Evolutionary conservation across 2,329 filamentous ascomycete genomes (phyloP).

Genomic region (Beauveria pseudobassiana): DNA sequence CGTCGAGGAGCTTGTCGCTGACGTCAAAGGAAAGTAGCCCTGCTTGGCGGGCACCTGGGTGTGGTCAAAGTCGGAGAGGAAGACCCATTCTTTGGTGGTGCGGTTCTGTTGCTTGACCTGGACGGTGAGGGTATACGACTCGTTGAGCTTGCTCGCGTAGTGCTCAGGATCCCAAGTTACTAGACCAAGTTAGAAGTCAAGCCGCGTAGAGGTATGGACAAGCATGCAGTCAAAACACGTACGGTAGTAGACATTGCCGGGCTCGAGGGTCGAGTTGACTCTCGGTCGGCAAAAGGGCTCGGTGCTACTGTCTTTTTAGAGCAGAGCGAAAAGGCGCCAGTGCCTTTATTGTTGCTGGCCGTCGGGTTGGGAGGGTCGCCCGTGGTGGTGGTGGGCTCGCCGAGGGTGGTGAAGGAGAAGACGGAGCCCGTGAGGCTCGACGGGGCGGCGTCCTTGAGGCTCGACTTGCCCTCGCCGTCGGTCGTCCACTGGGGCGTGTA

Average conservation of each 20-base stretch:
- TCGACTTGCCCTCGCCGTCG: conserved; percentile 34
- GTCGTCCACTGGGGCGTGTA: conserved; percentile 42
- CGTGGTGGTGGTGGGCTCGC: conserved; percentile 32
- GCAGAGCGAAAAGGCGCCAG: conserved; percentile 44
- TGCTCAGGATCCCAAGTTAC: conserved; percentile 51
- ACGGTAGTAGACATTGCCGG: conserved; percentile 45
- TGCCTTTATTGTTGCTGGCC: conserved; percentile 32
- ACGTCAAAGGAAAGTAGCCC: conserved; percentile 43
- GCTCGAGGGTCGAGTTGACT: conserved; percentile 34
- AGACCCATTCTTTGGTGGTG: conserved; percentile 27
- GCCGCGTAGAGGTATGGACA: neutral
- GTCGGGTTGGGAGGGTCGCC: conserved; percentile 38
- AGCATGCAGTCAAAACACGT: conserved; percentile 14
- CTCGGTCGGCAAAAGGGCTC: conserved; percentile 47
- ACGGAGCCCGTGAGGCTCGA: conserved; percentile 40
- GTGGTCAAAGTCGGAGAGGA: conserved; percentile 27
- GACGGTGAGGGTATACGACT: conserved; percentile 24
- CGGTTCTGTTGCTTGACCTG: conserved; percentile 35
- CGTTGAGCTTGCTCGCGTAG: conserved; percentile 34
- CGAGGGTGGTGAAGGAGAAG: conserved; percentile 29
- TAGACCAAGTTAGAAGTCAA: conserved; percentile 18
- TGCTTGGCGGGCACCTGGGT: conserved; percentile 28
- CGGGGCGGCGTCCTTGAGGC: conserved; percentile 30
- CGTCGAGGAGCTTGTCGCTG: conserved; percentile 28
- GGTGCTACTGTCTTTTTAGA: conserved; percentile 36